Percentiles rank a stretch among this genome's conserved stretches.
These are phyloP conservation scores for Phytomonas serpens DNA, from an alignment of 208 protist genomes.

Conservation along the genomic window DNA sequence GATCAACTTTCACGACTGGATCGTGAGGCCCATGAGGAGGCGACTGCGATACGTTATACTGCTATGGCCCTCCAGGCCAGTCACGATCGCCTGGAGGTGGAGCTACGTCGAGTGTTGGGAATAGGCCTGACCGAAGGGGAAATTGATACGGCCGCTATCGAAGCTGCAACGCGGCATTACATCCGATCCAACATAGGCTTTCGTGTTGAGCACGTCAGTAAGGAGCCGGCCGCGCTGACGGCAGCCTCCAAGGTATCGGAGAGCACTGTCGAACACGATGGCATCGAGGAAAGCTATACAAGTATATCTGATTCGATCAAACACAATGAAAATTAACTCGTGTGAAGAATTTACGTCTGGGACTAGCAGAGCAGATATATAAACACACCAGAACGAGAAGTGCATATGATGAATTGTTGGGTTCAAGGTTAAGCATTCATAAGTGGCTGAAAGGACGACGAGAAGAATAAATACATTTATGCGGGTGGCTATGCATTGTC, in stretches of 20 bases:
- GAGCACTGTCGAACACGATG: not conserved
- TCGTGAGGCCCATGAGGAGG: slow-evolving; percentile 33
- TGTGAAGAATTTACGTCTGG: not conserved
- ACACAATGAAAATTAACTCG: not conserved
- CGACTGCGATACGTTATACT: slow-evolving; percentile 60
- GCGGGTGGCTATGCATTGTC: not conserved
- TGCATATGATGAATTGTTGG: not conserved
- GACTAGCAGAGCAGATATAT: not conserved
- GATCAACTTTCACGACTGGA: slow-evolving; percentile 36
- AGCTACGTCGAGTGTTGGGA: slow-evolving; percentile 58
- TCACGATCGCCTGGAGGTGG: slow-evolving; percentile 57
- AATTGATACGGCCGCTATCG: slow-evolving; percentile 56
- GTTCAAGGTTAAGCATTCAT: not conserved
- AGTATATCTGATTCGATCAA: not conserved
- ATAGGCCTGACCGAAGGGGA: slow-evolving; percentile 35
- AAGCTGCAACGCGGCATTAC: slow-evolving; percentile 60
- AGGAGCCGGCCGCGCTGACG: slow-evolving; percentile 22
- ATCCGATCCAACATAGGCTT: slow-evolving; percentile 72
- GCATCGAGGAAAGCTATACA: not conserved
- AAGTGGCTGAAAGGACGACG: not conserved
- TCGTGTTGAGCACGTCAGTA: slow-evolving; percentile 42
- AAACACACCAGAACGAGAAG: not conserved
- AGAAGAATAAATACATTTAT: not conserved
- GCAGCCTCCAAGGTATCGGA: slow-evolving; percentile 2
- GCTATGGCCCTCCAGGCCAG: slow-evolving; percentile 56